Conservation (phyloP, 495 filamentous ascomycete species). For the Penicillium odoratum region DNA sequence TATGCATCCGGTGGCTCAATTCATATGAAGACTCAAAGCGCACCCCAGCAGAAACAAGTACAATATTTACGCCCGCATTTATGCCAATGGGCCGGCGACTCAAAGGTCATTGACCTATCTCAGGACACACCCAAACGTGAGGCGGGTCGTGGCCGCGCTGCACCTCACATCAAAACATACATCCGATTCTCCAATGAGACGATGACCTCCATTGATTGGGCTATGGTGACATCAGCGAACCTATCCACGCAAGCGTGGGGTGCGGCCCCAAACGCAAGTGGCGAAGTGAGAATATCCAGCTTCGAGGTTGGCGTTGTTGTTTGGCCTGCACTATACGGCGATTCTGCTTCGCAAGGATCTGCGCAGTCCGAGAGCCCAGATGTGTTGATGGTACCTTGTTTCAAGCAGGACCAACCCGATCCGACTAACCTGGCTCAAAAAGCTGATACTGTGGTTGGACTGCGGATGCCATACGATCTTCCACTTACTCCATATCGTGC, state of each 20-base stretch:
- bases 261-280: constrained; percentile 48
- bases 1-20: constrained; percentile 79
- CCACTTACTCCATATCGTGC: constrained; percentile 65
- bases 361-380: not conserved
- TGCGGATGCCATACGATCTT: constrained; percentile 82
- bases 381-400: constrained; percentile 67
- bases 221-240: constrained; percentile 82
- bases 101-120: constrained; percentile 16
- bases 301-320: constrained; percentile 87
- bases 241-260: constrained; percentile 92
- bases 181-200: constrained; percentile 61
- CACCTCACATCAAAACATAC: constrained; percentile 91
- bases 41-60: constrained; percentile 71
- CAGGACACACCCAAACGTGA: constrained; percentile 30
- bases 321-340: constrained; percentile 68
- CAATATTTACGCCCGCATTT: constrained; percentile 70
- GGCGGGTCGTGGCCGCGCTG: constrained; percentile 70
- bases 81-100: constrained; percentile 65
- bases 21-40: constrained; percentile 72
- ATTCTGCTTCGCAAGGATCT: constrained; percentile 22
- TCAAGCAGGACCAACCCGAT: constrained; percentile 56
- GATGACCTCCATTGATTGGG: constrained; percentile 72
- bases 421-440: constrained; percentile 4
- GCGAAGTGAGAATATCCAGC: constrained; percentile 69
- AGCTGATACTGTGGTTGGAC: constrained; percentile 50